These are phyloP conservation scores for Tulasnella sp. DNA, from an alignment of 768 basidiomycete species.

Conservation along the genomic window DNA sequence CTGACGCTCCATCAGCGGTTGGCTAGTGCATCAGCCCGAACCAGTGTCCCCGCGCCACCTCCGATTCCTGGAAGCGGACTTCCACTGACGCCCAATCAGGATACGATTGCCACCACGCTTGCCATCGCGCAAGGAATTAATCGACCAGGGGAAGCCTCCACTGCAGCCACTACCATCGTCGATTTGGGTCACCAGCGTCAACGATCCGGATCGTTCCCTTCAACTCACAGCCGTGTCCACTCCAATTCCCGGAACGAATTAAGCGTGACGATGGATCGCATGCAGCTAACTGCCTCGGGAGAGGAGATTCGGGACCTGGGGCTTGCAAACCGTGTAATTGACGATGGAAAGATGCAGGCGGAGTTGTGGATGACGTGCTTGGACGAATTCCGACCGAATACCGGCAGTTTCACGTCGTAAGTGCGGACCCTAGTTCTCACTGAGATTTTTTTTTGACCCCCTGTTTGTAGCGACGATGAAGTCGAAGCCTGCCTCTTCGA, in stretches of 20 bases:
- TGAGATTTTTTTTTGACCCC: neutral
- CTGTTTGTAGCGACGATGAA: neutral
- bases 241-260: constrained; percentile 42
- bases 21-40: neutral
- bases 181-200: neutral
- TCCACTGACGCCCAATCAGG: constrained; percentile 15
- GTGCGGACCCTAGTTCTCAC: neutral
- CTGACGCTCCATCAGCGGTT: neutral
- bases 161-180: neutral
- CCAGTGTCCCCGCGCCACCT: neutral
- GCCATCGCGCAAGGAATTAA: constrained; percentile 26
- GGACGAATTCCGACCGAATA: constrained; percentile 41
- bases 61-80: neutral
- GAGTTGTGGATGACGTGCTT: constrained; percentile 35
- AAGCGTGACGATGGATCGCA: constrained; percentile 65
- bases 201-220: neutral
- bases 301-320: constrained; percentile 43
- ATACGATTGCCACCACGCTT: constrained; percentile 26
- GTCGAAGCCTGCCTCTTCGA: constrained; percentile 36
- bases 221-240: constrained; percentile 25
- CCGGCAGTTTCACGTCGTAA: constrained; percentile 10
- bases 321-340: constrained; percentile 32
- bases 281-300: constrained; percentile 60
- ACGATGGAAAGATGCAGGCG: constrained; percentile 34
- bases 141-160: neutral